Evolutionary conservation across 352 stramenopile species (phyloP).

Genomic region (Thraustotheca clavata): DNA sequence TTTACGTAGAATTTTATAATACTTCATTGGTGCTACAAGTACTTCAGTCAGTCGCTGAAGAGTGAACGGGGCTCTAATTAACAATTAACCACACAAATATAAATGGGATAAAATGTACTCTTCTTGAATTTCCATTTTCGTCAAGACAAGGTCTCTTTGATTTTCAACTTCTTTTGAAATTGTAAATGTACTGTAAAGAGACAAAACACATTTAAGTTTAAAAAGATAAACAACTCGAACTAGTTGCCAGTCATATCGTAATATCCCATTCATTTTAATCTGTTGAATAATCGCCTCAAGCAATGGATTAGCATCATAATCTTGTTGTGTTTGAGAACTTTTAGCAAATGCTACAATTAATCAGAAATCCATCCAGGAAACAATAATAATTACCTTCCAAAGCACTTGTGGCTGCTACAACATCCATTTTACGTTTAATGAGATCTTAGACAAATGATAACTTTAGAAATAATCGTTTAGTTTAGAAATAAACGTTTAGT

Average conservation of each 20-base stretch:
- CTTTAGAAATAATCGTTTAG: no score
- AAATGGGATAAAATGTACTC: not conserved
- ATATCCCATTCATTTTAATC: not conserved
- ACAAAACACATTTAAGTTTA: not conserved
- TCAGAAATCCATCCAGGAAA: not conserved
- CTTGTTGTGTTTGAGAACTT: not conserved
- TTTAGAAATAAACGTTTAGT: no score
- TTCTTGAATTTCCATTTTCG: not conserved
- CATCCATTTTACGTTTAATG: no score
- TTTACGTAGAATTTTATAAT: not conserved
- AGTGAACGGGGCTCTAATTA: not conserved
- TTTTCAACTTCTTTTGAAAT: not conserved
- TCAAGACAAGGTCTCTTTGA: not conserved
- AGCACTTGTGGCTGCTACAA: no score
- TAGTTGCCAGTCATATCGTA: not conserved
- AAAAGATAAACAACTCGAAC: not conserved
- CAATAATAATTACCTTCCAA: not conserved
- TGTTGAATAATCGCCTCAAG: not conserved
- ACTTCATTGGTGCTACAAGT: not conserved
- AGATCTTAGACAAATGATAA: no score
- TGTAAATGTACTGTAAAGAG: not conserved
- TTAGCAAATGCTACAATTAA: not conserved
- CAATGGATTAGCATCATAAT: not conserved
- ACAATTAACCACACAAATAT: no score
- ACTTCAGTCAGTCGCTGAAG: constrained; percentile 2